phyloP scores from a whole-genome alignment of 2,329 filamentous ascomycete species.

The Calonectria naviculata region DNA sequence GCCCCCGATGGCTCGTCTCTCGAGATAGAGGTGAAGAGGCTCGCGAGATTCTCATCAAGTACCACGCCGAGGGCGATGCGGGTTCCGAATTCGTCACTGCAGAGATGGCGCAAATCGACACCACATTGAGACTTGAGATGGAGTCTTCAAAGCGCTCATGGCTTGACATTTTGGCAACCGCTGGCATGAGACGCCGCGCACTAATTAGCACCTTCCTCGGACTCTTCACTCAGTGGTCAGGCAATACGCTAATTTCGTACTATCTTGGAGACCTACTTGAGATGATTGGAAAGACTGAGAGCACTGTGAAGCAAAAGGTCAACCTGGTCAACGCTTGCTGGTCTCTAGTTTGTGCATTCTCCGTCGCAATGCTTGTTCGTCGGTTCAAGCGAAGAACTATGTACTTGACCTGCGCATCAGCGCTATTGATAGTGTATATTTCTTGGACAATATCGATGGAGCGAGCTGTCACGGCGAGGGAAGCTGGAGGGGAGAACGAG shows the following conservation, averaged over 20 bases:
- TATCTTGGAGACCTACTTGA: slow-evolving; percentile 24
- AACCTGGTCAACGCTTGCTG: background rate
- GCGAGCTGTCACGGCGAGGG: background rate
- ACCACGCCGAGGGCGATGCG: slow-evolving; percentile 68
- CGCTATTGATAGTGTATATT: slow-evolving; percentile 63
- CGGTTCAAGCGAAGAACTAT: background rate
- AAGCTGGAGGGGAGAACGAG: slow-evolving; percentile 38
- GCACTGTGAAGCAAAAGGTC: background rate
- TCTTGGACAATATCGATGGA: slow-evolving; percentile 58
- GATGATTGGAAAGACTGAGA: slow-evolving; percentile 31
- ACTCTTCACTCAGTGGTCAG: slow-evolving; percentile 64
- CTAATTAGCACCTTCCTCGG: slow-evolving; percentile 61
- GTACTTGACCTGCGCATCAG: slow-evolving; percentile 32
- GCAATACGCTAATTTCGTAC: slow-evolving; percentile 53
- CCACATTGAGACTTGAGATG: slow-evolving; percentile 65
- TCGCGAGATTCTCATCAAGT: slow-evolving; percentile 47
- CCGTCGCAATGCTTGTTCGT: background rate
- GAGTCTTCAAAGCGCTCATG: slow-evolving; percentile 62
- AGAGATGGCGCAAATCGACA: slow-evolving; percentile 39
- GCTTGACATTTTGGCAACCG: slow-evolving; percentile 60
- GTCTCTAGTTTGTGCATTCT: background rate
- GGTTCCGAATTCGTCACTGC: background rate
- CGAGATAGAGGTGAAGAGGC: slow-evolving; percentile 47
- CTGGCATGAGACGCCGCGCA: slow-evolving; percentile 61
- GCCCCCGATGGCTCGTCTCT: slow-evolving; percentile 47